These are phyloP conservation scores for Leccinum longicurvipes DNA, from an alignment of 768 basidiomycete species.

Conservation along the genomic window DNA sequence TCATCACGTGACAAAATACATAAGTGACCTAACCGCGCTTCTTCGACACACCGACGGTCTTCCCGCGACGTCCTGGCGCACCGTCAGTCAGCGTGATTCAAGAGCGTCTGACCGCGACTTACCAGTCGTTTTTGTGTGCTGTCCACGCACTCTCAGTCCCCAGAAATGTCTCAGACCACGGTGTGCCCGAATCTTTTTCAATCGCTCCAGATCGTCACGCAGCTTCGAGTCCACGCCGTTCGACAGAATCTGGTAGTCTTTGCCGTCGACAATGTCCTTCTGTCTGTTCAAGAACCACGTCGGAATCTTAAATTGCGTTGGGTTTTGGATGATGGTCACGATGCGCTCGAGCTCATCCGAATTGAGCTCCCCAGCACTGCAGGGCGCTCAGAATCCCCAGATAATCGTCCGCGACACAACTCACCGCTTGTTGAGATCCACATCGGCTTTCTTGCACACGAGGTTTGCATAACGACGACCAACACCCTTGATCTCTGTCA, in stretches of 20 bases:
- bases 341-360: constrained; percentile 99
- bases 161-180: constrained; percentile 90
- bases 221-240: constrained; percentile 97
- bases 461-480: constrained; percentile 98
- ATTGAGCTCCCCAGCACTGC: constrained; percentile 97
- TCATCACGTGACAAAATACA: constrained; percentile 25
- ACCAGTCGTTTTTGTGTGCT: constrained; percentile 99
- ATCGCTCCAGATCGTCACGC: constrained; percentile 94
- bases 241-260: constrained; percentile 92
- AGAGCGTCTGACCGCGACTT: constrained; percentile 20
- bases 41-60: constrained; percentile 96
- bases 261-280: constrained; percentile 96
- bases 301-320: constrained; percentile 99
- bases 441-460: constrained; percentile 99
- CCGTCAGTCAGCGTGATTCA: constrained; percentile 1
- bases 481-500: constrained; percentile 99
- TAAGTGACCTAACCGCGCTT: constrained; percentile 55
- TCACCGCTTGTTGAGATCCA: constrained; percentile 97
- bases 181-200: constrained; percentile 99
- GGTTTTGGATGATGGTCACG: constrained; percentile 99
- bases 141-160: constrained; percentile 94
- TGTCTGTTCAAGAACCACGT: constrained; percentile 99
- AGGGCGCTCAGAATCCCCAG: constrained; percentile 2
- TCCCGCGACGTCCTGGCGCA: constrained; percentile 79
- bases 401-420: constrained; percentile 25